Evolutionary conservation across 2,329 filamentous ascomycete genomes (phyloP).

Genomic region (Sarocladium kiliense): DNA sequence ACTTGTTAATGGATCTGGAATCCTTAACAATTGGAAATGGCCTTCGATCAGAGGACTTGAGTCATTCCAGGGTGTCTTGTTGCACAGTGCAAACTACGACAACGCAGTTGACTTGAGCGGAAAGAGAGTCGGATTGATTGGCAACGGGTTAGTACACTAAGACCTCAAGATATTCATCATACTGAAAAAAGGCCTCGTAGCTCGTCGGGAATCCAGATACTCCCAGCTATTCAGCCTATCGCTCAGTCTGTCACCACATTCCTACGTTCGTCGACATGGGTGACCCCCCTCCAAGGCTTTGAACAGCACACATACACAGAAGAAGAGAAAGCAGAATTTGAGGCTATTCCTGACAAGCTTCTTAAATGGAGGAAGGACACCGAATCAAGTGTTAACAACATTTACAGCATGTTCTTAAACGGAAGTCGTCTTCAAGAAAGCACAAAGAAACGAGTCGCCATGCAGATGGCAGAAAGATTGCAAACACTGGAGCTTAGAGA

Average conservation of each 20-base stretch:
- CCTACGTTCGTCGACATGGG: slow-evolving; percentile 45
- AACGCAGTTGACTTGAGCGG: slow-evolving; percentile 36
- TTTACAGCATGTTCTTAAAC: slow-evolving; percentile 41
- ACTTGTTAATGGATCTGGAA: slow-evolving; percentile 15
- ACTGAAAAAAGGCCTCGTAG: too few relatives aligned
- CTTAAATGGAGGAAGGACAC: slow-evolving; percentile 36
- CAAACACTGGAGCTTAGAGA: too few relatives aligned
- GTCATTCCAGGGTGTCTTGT: slow-evolving; percentile 42
- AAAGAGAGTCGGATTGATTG: slow-evolving; percentile 36
- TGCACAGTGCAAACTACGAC: slow-evolving; percentile 48
- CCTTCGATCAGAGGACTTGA: slow-evolving; percentile 45
- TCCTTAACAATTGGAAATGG: slow-evolving; percentile 30
- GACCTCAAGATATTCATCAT: too few relatives aligned
- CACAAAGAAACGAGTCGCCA: too few relatives aligned
- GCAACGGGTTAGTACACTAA: slow-evolving; percentile 29
- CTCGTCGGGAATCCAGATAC: slow-evolving; percentile 39
- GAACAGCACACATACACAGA: slow-evolving; percentile 35
- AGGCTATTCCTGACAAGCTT: slow-evolving; percentile 29
- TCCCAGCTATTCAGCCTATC: slow-evolving; percentile 24
- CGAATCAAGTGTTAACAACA: slow-evolving; percentile 39
- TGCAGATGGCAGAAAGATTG: too few relatives aligned
- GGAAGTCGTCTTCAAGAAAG: not conserved
- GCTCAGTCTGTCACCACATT: slow-evolving; percentile 41
- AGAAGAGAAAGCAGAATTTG: slow-evolving; percentile 35
- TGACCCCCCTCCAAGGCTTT: slow-evolving; percentile 35